These are phyloP conservation scores for Cyclotella sp. DNA, from an alignment of 108 stramenopile genomes.

Conservation along the genomic window DNA sequence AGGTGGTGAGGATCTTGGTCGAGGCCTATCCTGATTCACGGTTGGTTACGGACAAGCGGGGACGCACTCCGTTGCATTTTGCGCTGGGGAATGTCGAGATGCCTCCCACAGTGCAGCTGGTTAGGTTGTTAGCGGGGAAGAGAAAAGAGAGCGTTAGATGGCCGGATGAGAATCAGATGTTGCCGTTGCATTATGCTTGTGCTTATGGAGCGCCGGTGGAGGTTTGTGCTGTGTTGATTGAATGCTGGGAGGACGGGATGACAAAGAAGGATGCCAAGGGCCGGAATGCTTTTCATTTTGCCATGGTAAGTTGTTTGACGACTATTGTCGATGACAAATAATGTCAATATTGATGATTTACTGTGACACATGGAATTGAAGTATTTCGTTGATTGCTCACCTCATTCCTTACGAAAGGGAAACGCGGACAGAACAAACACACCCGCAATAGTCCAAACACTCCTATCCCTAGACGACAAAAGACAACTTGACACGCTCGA, in stretches of 20 bases:
- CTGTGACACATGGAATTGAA: not conserved
- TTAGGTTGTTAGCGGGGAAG: slow-evolving; percentile 27
- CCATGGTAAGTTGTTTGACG: slow-evolving; percentile 49
- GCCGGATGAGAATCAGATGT: slow-evolving; percentile 72
- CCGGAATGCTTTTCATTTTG: slow-evolving; percentile 79
- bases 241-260: slow-evolving; percentile 67
- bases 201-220: slow-evolving; percentile 73
- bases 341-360: not conserved
- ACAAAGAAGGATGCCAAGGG: slow-evolving; percentile 67
- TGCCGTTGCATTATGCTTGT: slow-evolving; percentile 85
- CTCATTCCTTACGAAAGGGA: slow-evolving; percentile 5
- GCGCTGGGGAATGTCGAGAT: slow-evolving; percentile 47
- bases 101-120: slow-evolving; percentile 26
- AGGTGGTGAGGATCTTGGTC: slow-evolving; percentile 59
- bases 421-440: slow-evolving; percentile 80
- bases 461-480: slow-evolving; percentile 46
- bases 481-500: slow-evolving; percentile 63
- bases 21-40: slow-evolving; percentile 70
- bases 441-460: slow-evolving; percentile 60
- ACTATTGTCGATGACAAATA: not conserved
- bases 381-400: not conserved
- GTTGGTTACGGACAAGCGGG: slow-evolving; percentile 63
- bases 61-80: slow-evolving; percentile 80
- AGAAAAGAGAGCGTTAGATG: slow-evolving; percentile 45
- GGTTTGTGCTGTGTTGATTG: slow-evolving; percentile 65